Evolutionary conservation across 2,329 filamentous ascomycete species (phyloP), one percentile per base, ranked within the genome.

Genomic region (Sclerotinia borealis): DNA sequence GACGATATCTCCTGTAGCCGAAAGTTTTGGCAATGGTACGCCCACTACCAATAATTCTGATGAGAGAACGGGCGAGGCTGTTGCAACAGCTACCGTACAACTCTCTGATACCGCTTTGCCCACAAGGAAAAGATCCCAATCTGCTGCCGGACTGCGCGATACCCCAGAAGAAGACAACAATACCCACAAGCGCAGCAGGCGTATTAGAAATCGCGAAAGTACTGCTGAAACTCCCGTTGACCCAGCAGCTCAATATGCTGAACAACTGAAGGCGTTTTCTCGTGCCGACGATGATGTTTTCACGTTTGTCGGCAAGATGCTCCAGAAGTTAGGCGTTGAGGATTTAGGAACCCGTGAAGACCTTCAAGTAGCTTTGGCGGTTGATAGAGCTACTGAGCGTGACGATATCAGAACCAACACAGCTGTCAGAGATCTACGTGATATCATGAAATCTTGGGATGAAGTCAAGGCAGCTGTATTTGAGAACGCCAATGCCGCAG

Each of bases 181-280:
- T 2, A 79, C 83, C 13, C 82, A 83, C 60, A 88, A 87, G 70
- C 79, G 86, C 63, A 88, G 85, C 73, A 90, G 89, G 71, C 79
- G 87, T 56, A 85, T 85, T 36, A 80, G 86, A 51, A 81, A 85
- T 22, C 79, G 86, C 61, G 85, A 88, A 49, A 82, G 80, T 22
- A 71, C 81, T 13, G 74, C 76, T 11, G 76, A 74, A 4, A 84
- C 83, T 41, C 74, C 47, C 3, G 73, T 81, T 17, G 84, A 86
- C 65, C 78, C 82, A 8, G 81, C 78, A 58, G 79, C 79, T 0
- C 75, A 81, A 31, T 78, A 81, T 59, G 81, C 83, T 1, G 80
- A 79, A 59, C 83, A 86, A 68, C 74, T 87, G 4, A 80, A 83
- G 61, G 45, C 34, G 3, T 73, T 65, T 51, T 55, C 67, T 4